Evolutionary conservation across 139 green algal genomes (phyloP), one percentile per base, ranked within the genome.

Genomic region (Micractinium sp.): DNA sequence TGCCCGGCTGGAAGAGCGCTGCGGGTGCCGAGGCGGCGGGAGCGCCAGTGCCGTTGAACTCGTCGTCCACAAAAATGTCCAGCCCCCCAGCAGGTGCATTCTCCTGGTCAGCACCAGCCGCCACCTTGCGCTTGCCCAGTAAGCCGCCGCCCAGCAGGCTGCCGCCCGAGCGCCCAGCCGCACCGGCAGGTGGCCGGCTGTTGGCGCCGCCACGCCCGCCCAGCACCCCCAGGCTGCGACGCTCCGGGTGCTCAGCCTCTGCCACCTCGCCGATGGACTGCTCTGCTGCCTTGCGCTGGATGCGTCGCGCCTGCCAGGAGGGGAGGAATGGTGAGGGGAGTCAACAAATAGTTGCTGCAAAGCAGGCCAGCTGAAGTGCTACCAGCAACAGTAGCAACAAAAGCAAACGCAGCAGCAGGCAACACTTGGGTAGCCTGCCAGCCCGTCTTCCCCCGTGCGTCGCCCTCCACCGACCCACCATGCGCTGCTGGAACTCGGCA

Each of bases 401-500:
- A 56, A 56, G 33, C 33, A 53, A 81, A 4, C 63, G 22, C 14
- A 5, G 25, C 27, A 77, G 29, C 71, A 38, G 71, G 71, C 71
- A 77, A 77, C 71, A 38, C 14, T 29, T 36, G 36, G 31, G 71
- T 20, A 77, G 71, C 31, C 71, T 31, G n/a, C 9, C 67, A 75
- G 23, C 14, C 71, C 71, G 19, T 20, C 71, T 25, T 20, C 2
- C 38, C n/a, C 39, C 18, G 3, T 15, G 7, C 47, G 9, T 16
- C 47, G 47, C 47, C 9, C 47, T 9, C 47, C 47, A 9, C 47
- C 12, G 25, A 60, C 92, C 53, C 81, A 96, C 96, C 97, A 99
- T 98, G 56, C 97, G 92, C 74, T 96, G 93, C 92, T 98, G 92
- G 88, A 98, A 99, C 13, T 94, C 94, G 3, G 87, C 80, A 86